Conservation (phyloP, 306 rosid genomes). For the Delonix regia region DNA sequence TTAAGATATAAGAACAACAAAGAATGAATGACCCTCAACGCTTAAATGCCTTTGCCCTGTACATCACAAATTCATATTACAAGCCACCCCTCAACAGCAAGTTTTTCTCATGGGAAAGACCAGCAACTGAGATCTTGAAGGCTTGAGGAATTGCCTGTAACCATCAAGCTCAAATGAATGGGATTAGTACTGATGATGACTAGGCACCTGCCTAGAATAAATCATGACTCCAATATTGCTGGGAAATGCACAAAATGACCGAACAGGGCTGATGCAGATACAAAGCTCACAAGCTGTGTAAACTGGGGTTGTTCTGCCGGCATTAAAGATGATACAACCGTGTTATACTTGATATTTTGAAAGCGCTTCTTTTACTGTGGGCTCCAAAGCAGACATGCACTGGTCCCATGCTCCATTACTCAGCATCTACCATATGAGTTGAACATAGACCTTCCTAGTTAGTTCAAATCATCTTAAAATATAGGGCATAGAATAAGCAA, state of each 20-base stretch:
- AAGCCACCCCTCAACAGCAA: constrained; percentile 41
- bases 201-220: constrained; percentile 40
- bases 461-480: background rate
- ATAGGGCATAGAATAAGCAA: background rate
- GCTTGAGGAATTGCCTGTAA: constrained; percentile 42
- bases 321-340: constrained; percentile 10
- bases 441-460: constrained; percentile 22
- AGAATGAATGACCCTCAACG: constrained; percentile 59
- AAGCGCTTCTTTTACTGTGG: constrained; percentile 78
- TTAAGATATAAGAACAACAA: constrained; percentile 50
- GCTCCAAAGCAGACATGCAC: constrained; percentile 90
- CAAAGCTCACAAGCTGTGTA: constrained; percentile 41
- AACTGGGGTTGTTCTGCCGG: constrained; percentile 26
- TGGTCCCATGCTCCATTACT: constrained; percentile 97
- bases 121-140: constrained; percentile 42
- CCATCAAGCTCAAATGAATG: constrained; percentile 55
- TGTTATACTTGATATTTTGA: constrained; percentile 83
- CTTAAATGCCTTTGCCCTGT: constrained; percentile 69
- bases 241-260: constrained; percentile 51
- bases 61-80: constrained; percentile 54
- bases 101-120: constrained; percentile 45
- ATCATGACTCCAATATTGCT: constrained; percentile 38
- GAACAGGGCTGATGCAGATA: constrained; percentile 47
- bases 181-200: constrained; percentile 34
- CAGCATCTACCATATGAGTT: constrained; percentile 75